Conservation (phyloP, 176 grass and related monocot species). For the Chloris gayana region DNA sequence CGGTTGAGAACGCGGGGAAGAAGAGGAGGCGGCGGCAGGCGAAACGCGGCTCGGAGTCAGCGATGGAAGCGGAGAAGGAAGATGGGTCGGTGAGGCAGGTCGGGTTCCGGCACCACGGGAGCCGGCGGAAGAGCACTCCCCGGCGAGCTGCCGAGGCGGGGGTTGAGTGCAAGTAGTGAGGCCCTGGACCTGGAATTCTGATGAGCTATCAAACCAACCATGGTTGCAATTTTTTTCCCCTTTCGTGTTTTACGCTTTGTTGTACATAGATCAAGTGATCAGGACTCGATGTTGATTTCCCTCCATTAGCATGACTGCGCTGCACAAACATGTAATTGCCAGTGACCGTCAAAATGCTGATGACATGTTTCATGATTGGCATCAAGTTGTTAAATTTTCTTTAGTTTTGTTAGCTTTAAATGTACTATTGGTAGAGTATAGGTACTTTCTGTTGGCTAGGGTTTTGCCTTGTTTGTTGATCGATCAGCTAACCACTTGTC, state of each 20-base stretch:
- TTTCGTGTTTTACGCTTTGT: not conserved
- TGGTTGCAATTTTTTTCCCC: not conserved
- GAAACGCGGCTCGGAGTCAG: conserved; percentile 32
- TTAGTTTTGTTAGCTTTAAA: too few species aligned
- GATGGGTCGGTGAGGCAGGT: conserved; percentile 32
- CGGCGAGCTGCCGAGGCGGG: conserved; percentile 87
- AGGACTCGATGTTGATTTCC: not conserved
- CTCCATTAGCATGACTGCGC: not conserved
- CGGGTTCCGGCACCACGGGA: conserved; percentile 76
- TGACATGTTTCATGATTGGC: conserved; percentile 6
- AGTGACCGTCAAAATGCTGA: conserved; percentile 3
- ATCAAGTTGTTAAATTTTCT: too few species aligned
- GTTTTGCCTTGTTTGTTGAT: not conserved
- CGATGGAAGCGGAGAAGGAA: conserved; percentile 27
- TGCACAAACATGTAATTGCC: not conserved
- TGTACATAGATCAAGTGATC: conserved; percentile 37
- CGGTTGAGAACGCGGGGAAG: conserved; percentile 33
- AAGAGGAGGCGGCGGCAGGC: conserved; percentile 12
- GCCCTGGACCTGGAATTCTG: not conserved
- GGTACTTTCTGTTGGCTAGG: not conserved
- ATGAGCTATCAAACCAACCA: not conserved
- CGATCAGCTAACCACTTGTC: not conserved
- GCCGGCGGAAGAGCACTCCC: conserved; percentile 89
- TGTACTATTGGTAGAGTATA: too few species aligned
- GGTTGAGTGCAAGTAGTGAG: conserved; percentile 52